Evolutionary conservation across 768 basidiomycete species (phyloP), one percentile per base, ranked within the genome.

Genomic region (Kwoniella bestiolae): DNA sequence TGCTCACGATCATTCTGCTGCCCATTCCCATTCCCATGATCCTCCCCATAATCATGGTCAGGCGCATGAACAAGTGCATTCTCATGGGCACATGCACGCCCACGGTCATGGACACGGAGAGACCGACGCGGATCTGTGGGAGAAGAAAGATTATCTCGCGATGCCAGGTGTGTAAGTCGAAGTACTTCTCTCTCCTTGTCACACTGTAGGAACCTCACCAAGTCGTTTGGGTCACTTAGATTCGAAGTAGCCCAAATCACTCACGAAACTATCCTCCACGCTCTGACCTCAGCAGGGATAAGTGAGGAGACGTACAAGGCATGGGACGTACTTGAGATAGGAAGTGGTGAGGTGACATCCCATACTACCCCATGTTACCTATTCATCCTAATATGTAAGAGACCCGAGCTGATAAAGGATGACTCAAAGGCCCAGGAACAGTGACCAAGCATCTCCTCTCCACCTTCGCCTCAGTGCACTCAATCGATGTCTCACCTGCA

Each of bases 341-440:
- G 74, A 12, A 61, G 67, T 64, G 74, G 74, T 75, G 53, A 50
- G 74, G n/a, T n/a, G n/a, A n/a, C n/a, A n/a, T n/a, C n/a, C n/a
- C n/a, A n/a, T n/a, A n/a, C n/a, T n/a, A n/a, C n/a, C n/a, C n/a
- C n/a, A n/a, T n/a, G n/a, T n/a, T n/a, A n/a, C n/a, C n/a, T n/a
- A n/a, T n/a, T n/a, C n/a, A n/a, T n/a, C n/a, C n/a, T n/a, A n/a
- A n/a, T n/a, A n/a, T n/a, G n/a, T n/a, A n/a, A n/a, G n/a, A n/a
- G n/a, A n/a, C n/a, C n/a, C n/a, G n/a, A n/a, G n/a, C n/a, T n/a
- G n/a, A n/a, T n/a, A n/a, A n/a, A n/a, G n/a, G n/a, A 55, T 32
- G 16, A 23, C 23, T 21, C 8, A 29, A 35, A 77, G 75, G 75
- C 16, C 66, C 70, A 0, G 75, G 75, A 63, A 51, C 71, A 23